These are phyloP conservation scores for Aureobasidium sp. DNA, from an alignment of 2,329 filamentous ascomycete species.

Conservation along the genomic window DNA sequence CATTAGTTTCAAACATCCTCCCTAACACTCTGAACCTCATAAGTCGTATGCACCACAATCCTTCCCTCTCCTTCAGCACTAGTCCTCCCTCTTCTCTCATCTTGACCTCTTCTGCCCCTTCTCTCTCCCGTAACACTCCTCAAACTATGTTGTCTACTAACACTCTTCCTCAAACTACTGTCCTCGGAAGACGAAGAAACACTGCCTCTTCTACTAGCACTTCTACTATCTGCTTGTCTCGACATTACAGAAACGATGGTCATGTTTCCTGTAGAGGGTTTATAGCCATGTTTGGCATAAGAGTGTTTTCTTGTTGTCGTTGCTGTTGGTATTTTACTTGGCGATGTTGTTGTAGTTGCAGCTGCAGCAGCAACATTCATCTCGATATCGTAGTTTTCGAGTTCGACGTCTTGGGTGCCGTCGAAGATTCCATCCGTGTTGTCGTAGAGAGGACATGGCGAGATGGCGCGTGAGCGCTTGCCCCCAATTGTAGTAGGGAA, in stretches of 20 bases:
- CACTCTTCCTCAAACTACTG: neutral
- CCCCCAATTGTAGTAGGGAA: neutral
- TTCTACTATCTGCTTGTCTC: neutral
- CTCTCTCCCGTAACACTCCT: neutral
- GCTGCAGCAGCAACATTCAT: neutral
- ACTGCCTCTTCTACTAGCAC: neutral
- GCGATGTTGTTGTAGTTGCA: too few species aligned
- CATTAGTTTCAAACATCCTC: neutral
- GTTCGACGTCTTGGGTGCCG: slow-evolving; percentile 4
- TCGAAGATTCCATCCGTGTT: neutral
- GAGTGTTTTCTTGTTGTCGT: neutral
- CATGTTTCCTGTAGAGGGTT: neutral
- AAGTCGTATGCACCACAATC: slow-evolving; percentile 2
- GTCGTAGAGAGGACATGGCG: neutral
- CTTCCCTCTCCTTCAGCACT: neutral
- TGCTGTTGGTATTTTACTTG: too few species aligned
- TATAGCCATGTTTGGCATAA: slow-evolving; percentile 1
- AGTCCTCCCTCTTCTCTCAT: too few species aligned
- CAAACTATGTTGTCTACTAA: neutral
- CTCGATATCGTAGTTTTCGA: neutral
- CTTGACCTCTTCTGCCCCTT: neutral
- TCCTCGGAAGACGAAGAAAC: neutral
- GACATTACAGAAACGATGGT: neutral
- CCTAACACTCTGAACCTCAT: neutral
- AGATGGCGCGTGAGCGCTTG: neutral